Evolutionary conservation across 2,329 filamentous ascomycete genomes (phyloP).

Genomic region (Diaporthe sp.): DNA sequence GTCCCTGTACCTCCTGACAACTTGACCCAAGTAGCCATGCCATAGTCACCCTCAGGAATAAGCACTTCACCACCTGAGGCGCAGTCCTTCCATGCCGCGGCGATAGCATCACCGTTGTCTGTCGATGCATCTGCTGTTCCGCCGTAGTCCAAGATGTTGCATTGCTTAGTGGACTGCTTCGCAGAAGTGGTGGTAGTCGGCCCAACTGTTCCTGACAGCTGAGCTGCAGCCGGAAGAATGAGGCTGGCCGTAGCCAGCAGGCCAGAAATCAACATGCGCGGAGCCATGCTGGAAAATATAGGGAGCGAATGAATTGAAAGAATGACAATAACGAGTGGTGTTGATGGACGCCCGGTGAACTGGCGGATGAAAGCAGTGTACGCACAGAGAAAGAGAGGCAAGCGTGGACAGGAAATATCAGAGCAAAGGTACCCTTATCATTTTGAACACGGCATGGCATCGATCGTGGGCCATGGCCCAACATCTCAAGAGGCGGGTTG

Average conservation of each 20-base stretch:
- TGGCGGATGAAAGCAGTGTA: background rate
- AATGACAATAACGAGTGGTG: background rate
- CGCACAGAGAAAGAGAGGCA: background rate
- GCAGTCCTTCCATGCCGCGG: slow-evolving; percentile 53
- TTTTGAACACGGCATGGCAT: background rate
- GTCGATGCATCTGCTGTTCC: slow-evolving; percentile 62
- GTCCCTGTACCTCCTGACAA: slow-evolving; percentile 60
- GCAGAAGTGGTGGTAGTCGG: slow-evolving; percentile 47
- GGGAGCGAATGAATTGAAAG: background rate
- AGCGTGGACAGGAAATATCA: background rate
- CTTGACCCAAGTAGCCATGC: slow-evolving; percentile 61
- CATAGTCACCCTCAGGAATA: slow-evolving; percentile 62
- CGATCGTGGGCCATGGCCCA: slow-evolving; percentile 2
- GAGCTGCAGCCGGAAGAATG: slow-evolving; percentile 42
- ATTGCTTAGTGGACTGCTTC: slow-evolving; percentile 52
- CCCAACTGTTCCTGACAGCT: slow-evolving; percentile 48
- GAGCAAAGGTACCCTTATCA: background rate
- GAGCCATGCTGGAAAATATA: slow-evolving; percentile 20
- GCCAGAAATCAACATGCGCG: slow-evolving; percentile 37
- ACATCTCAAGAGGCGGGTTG: slow-evolving; percentile 19
- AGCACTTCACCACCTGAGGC: slow-evolving; percentile 63
- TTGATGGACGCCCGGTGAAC: background rate
- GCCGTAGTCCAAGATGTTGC: slow-evolving; percentile 65
- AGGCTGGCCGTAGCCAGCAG: slow-evolving; percentile 37
- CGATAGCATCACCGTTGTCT: slow-evolving; percentile 53